Conservation (phyloP, 2,329 filamentous ascomycete genomes). For the Aspergillus tamarii region DNA sequence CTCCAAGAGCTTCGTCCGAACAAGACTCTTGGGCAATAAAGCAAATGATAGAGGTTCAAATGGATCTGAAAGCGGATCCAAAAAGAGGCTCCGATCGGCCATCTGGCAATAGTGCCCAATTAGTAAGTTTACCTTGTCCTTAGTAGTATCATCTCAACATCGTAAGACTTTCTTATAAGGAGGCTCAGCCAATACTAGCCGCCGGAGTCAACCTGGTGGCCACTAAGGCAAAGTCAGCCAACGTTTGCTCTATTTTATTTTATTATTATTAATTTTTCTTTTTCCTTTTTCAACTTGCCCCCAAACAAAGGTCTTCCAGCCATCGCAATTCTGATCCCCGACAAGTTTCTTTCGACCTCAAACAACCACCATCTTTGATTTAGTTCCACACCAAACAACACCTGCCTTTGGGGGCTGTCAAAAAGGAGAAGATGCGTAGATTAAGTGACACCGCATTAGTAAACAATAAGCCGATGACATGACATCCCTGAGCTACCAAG, state of each 20-base stretch:
- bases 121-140: neutral
- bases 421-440: neutral
- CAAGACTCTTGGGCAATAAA: neutral
- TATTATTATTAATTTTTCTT: conserved; percentile 5
- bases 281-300: neutral
- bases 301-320: neutral
- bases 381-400: neutral
- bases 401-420: neutral
- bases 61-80: conserved; percentile 5
- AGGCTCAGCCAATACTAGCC: conserved; percentile 16
- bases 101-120: neutral
- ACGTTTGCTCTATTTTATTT: conserved; percentile 9
- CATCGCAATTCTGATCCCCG: neutral
- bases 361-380: neutral
- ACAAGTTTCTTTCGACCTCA: neutral
- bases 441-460: neutral
- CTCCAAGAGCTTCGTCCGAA: neutral
- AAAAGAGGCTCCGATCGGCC: neutral
- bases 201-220: conserved; percentile 8
- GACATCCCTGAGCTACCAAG: neutral
- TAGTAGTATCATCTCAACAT: neutral
- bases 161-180: conserved; percentile 1
- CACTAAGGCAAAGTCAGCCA: conserved; percentile 16
- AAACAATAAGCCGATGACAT: neutral
- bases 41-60: neutral